Conservation (phyloP, 331 rosid genomes). For the Acacia pycnantha region DNA sequence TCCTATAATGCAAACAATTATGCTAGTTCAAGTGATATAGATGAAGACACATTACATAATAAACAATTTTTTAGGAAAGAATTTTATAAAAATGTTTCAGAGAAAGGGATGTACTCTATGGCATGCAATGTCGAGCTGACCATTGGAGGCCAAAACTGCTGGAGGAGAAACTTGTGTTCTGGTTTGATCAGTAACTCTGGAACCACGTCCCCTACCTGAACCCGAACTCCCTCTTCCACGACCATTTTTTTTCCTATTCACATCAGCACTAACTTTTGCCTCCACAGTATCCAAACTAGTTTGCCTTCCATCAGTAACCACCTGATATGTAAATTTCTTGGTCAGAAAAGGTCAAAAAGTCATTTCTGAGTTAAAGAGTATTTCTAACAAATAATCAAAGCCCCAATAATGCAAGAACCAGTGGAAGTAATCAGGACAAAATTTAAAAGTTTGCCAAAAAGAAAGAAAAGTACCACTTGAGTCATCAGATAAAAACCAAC, state of each 20-base stretch:
- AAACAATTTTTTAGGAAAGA: background rate
- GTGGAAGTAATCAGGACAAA: background rate
- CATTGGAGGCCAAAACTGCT: constrained; percentile 60
- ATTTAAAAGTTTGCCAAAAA: constrained; percentile 7
- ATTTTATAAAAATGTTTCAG: constrained; percentile 12
- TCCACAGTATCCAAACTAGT: constrained; percentile 53
- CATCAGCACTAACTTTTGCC: constrained; percentile 54
- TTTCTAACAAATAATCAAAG: constrained; percentile 3
- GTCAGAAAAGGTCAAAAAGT: constrained; percentile 16
- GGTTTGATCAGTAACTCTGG: constrained; percentile 70
- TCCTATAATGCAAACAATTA: constrained; percentile 18
- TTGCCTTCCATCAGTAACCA: constrained; percentile 59
- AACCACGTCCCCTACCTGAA: constrained; percentile 78
- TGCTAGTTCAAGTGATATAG: background rate
- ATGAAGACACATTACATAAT: background rate
- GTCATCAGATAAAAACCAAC: constrained; percentile 45
- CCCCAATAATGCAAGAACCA: constrained; percentile 12
- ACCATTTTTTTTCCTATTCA: constrained; percentile 70
- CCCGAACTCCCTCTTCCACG: constrained; percentile 84
- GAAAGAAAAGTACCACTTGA: constrained; percentile 21
- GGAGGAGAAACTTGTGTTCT: constrained; percentile 52
- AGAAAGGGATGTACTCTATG: constrained; percentile 46
- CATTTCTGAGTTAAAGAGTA: constrained; percentile 7
- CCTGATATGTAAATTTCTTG: constrained; percentile 48
- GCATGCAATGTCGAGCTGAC: constrained; percentile 60